These are phyloP conservation scores for Penicillium sclerotigenum DNA, from an alignment of 2,329 filamentous ascomycete genomes.

Conservation along the genomic window DNA sequence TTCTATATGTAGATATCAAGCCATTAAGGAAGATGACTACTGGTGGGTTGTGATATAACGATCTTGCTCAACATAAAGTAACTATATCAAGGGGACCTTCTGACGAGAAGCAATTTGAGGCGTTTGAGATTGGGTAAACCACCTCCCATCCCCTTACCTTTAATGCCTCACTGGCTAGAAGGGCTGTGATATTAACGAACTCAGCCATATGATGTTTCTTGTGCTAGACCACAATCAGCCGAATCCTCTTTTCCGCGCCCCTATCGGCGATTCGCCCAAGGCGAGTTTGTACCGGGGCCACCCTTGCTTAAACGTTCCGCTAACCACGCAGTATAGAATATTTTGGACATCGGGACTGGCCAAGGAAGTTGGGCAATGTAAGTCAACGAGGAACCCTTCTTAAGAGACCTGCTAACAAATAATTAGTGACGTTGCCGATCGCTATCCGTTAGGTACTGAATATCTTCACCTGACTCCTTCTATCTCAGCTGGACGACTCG, in stretches of 20 bases:
- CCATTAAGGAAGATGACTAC: constrained; percentile 19
- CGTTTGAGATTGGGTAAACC: constrained; percentile 18
- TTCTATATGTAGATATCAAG: constrained; percentile 14
- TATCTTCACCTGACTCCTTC: neutral
- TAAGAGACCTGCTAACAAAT: neutral
- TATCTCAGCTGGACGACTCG: neutral
- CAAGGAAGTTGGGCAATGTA: constrained; percentile 20
- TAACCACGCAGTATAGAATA: constrained; percentile 10
- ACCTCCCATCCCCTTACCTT: neutral
- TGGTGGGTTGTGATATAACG: constrained; percentile 6
- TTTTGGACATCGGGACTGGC: constrained; percentile 19
- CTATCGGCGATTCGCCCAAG: constrained; percentile 15
- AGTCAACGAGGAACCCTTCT: neutral
- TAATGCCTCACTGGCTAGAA: neutral
- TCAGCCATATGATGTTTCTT: constrained; percentile 19
- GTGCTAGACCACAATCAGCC: constrained; percentile 13
- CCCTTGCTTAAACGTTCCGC: neutral
- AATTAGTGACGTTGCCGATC: constrained; percentile 7
- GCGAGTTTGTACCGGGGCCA: neutral
- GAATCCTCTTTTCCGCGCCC: constrained; percentile 17
- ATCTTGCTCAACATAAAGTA: neutral
- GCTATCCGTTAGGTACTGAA: constrained; percentile 3
- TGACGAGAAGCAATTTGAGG: constrained; percentile 20
- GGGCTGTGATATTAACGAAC: neutral
- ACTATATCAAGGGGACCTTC: constrained; percentile 15